Evolutionary conservation across 495 filamentous ascomycete species (phyloP).

Genomic region (Friedmanniomyces simplex): DNA sequence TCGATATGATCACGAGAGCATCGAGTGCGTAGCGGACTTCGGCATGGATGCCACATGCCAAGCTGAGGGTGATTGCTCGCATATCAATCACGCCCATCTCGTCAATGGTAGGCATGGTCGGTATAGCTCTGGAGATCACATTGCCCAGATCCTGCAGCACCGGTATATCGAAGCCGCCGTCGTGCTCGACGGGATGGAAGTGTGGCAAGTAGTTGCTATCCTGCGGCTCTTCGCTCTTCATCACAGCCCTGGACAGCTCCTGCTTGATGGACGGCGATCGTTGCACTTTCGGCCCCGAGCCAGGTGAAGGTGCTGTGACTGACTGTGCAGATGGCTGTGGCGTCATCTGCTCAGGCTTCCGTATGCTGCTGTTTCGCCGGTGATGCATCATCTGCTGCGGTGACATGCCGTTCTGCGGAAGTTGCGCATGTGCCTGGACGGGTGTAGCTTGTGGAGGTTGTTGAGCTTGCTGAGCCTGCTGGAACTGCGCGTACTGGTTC

Average conservation of each 20-base stretch:
- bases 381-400: slow-evolving; percentile 22
- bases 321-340: slow-evolving; percentile 6
- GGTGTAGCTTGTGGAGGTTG: slow-evolving; percentile 24
- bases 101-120: slow-evolving; percentile 58
- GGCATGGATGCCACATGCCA: slow-evolving; percentile 83
- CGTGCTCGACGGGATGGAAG: slow-evolving; percentile 7
- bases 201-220: slow-evolving; percentile 22
- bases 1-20: slow-evolving; percentile 62
- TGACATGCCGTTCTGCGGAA: slow-evolving; percentile 22
- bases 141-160: slow-evolving; percentile 12
- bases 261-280: slow-evolving; percentile 15
- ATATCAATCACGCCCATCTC: slow-evolving; percentile 86
- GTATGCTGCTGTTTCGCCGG: slow-evolving; percentile 17
- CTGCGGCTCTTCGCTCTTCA: slow-evolving; percentile 17
- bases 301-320: slow-evolving; percentile 15
- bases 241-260: slow-evolving; percentile 1
- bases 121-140: slow-evolving; percentile 39
- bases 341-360: slow-evolving; percentile 13
- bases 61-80: slow-evolving; percentile 77
- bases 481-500: slow-evolving; percentile 5
- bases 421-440: slow-evolving; percentile 25
- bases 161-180: slow-evolving; percentile 22
- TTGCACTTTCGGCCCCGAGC: slow-evolving; percentile 5
- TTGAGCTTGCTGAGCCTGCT: slow-evolving; percentile 14
- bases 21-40: slow-evolving; percentile 85